Base-by-base conservation (phyloP, 2,329 filamentous ascomycete genomes). In the Colletotrichum ledebouriae region DNA sequence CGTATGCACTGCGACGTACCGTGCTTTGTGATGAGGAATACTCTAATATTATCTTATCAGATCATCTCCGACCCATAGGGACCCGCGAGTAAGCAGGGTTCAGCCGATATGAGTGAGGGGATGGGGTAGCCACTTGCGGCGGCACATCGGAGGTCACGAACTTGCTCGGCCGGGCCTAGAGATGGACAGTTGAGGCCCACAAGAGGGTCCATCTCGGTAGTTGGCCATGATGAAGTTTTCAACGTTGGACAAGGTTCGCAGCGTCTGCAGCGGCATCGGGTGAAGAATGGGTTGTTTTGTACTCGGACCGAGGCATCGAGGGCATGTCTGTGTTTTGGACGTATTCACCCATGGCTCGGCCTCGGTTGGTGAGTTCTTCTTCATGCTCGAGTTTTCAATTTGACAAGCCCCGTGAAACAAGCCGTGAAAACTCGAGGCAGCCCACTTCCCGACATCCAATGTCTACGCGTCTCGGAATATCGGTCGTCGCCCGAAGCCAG, bases 31-130 rank as follows among this genome's bases (percentile, higher is more conserved):
- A 34, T 63, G 13, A 56, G n/a, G 34, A 22, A 17, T 55, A 33
- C 29, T 50, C 41, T 39, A 47, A 49, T 49, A 47, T 64, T 49
- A 64, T 68, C 65, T 68, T 68, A 64, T 64, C 65, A 59, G 65
- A 68, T 68, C 60, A 64, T 63, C 59, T 67, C 44, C 12, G 29
- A 58, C 46, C 34, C 37, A 17, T 44, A 33, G 49, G 22, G 50
- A 42, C 63, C 52, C 46, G 37, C 53, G 59, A 37, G 12, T 3
- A 33, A 46, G 41, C 53, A 55, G 39, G 53, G 65, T n/a, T 42
- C 22, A 9, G 37, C 15, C 39, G 39, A 37, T 37, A 55, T 64
- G 20, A 25, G 17, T 49, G 60, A 64, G 53, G 59, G 22, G 39
- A 44, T 10, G 20, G 13, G 25, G 58, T 10, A 46, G 25, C 65